Evolutionary conservation across 768 basidiomycete genomes (phyloP).

Genomic region (Chlorophyllum brunneum): DNA sequence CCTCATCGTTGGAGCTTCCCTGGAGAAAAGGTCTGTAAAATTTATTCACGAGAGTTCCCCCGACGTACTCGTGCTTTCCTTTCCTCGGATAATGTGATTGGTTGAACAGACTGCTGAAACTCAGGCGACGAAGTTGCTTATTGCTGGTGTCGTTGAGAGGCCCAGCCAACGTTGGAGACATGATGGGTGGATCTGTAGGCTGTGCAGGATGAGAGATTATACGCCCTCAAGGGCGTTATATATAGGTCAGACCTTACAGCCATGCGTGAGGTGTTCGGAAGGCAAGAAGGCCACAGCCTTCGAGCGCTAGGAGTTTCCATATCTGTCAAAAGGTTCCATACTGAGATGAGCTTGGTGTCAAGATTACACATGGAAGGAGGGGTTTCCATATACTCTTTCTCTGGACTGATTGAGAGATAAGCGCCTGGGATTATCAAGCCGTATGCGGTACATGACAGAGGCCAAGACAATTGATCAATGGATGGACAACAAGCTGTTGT

Average conservation of each 20-base stretch:
- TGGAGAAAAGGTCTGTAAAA: not conserved
- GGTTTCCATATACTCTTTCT: no score
- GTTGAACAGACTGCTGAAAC: not conserved
- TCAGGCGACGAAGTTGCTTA: not conserved
- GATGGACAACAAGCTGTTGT: not conserved
- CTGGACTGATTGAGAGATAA: not conserved
- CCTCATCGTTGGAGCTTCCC: not conserved
- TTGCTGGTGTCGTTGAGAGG: no score
- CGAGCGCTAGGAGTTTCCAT: not conserved
- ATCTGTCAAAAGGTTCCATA: not conserved
- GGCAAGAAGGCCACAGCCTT: slow-evolving; percentile 5
- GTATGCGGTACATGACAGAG: no score
- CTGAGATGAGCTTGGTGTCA: not conserved
- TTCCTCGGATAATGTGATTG: not conserved
- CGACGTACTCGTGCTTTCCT: not conserved
- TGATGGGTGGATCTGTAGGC: slow-evolving; percentile 4
- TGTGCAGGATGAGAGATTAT: slow-evolving; percentile 10
- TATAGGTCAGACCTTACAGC: not conserved
- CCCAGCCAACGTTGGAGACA: not conserved
- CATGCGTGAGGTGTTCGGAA: not conserved
- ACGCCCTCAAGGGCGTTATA: not conserved
- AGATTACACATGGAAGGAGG: no score
- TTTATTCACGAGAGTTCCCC: not conserved
- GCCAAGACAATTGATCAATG: not conserved
- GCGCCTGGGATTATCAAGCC: no score